A percentile compares a stretch with the other conserved stretches of the same genome.
These are phyloP conservation scores for Rhodotorula sp. DNA, from an alignment of 1,284 basidiomycete genomes.

Conservation along the genomic window DNA sequence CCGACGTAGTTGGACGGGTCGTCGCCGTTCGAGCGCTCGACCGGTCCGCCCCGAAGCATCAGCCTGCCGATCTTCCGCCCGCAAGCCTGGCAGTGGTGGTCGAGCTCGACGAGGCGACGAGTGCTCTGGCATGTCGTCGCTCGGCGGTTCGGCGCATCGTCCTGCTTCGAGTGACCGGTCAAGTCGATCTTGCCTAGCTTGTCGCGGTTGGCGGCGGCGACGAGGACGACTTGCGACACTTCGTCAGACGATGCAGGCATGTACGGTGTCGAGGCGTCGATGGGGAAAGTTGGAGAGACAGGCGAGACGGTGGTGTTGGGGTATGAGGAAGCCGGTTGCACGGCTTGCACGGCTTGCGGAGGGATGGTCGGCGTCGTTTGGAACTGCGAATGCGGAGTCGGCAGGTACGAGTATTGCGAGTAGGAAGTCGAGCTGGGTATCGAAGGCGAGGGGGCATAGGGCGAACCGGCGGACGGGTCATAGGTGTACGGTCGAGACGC, in stretches of 20 bases:
- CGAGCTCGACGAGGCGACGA: conserved; percentile 24
- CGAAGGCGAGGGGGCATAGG: no score
- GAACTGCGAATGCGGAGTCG: not conserved
- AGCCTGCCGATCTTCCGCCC: conserved; percentile 11
- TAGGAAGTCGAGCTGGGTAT: not conserved
- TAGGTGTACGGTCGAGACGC: no score
- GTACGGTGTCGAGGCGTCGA: conserved; percentile 20
- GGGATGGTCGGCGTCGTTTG: not conserved
- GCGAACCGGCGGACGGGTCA: no score
- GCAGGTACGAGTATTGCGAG: conserved; percentile 1
- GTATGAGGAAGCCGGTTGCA: no score
- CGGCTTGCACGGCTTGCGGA: not conserved
- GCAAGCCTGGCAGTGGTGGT: conserved; percentile 13
- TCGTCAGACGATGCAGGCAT: conserved; percentile 8
- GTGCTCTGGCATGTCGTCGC: not conserved
- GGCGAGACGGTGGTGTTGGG: not conserved
- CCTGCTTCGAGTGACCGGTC: conserved; percentile 10
- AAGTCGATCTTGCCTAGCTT: conserved; percentile 22
- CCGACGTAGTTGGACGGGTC: conserved; percentile 7
- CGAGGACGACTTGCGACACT: conserved; percentile 3
- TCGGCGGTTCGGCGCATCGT: not conserved
- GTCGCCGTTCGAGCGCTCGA: conserved; percentile 16
- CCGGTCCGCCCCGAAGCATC: conserved; percentile 21
- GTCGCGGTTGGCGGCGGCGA: conserved; percentile 13
- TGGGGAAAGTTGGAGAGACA: not conserved